Evolutionary conservation across 306 rosid species (phyloP).

Genomic region (Corylus heterophylla): DNA sequence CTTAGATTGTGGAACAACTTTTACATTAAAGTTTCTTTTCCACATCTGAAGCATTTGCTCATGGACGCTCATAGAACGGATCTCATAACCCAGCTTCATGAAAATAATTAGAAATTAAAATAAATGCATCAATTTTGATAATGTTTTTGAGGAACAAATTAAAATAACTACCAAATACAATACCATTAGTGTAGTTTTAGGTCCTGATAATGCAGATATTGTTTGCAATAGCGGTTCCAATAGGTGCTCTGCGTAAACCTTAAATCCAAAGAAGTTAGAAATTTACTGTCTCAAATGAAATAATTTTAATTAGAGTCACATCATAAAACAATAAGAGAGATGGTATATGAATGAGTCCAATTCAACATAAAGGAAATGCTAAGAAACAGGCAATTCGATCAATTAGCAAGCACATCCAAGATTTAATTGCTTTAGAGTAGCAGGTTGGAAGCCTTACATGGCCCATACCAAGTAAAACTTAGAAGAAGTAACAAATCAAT

Average conservation of each 20-base stretch:
- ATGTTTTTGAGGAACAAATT: not conserved
- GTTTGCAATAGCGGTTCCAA: constrained; percentile 84
- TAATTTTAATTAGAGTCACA: not conserved
- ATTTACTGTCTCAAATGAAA: constrained; percentile 11
- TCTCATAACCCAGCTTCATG: constrained; percentile 88
- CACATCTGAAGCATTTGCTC: constrained; percentile 96
- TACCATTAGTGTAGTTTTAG: constrained; percentile 80
- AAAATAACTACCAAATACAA: constrained; percentile 1
- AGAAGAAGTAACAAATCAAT: not conserved
- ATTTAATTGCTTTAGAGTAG: not conserved
- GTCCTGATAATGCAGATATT: constrained; percentile 78
- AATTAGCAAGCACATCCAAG: not conserved
- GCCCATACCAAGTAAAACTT: not conserved
- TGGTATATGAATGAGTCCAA: not conserved
- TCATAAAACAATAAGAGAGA: not conserved
- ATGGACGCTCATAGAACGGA: constrained; percentile 77
- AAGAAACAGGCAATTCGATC: not conserved
- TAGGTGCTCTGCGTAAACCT: constrained; percentile 89
- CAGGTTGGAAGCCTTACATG: not conserved
- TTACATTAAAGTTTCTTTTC: constrained; percentile 69
- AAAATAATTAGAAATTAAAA: constrained; percentile 15
- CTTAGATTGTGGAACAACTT: constrained; percentile 76
- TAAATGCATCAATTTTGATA: not conserved
- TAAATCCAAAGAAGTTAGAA: constrained; percentile 15
- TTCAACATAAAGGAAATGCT: not conserved